These are phyloP conservation scores for Naganishia friedmannii DNA, from an alignment of 768 basidiomycete genomes.

Conservation along the genomic window DNA sequence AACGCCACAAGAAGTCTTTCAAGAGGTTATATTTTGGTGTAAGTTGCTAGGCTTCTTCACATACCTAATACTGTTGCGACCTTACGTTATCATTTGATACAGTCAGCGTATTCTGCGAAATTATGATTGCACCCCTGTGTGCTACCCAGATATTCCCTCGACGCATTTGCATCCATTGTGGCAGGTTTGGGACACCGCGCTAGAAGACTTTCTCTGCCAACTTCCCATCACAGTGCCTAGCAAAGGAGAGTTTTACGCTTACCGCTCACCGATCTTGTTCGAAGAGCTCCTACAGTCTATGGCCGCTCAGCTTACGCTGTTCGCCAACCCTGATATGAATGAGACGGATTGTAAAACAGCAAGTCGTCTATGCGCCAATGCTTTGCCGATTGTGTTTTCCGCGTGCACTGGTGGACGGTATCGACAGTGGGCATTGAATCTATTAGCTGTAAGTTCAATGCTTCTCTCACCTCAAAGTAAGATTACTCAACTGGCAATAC, in stretches of 20 bases:
- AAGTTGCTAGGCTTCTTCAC: neutral
- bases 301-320: conserved; percentile 26
- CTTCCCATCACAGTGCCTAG: conserved; percentile 15
- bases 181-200: conserved; percentile 29
- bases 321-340: neutral
- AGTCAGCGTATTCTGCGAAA: conserved; percentile 29
- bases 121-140: conserved; percentile 31
- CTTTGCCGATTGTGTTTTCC: conserved; percentile 28
- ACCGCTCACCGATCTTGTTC: conserved; percentile 30
- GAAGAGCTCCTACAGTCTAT: conserved; percentile 26
- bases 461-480: neutral
- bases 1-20: conserved; percentile 16
- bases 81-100: neutral
- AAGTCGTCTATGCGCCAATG: conserved; percentile 11
- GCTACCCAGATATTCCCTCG: conserved; percentile 29
- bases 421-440: conserved; percentile 22
- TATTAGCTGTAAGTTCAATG: conserved; percentile 24
- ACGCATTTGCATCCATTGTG: conserved; percentile 33
- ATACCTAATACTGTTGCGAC: neutral
- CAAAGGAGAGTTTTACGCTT: conserved; percentile 18
- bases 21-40: conserved; percentile 32
- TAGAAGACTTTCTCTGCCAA: conserved; percentile 32
- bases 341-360: neutral
- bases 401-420: conserved; percentile 14
- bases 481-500: neutral